These are phyloP conservation scores for Halophytophthora batemanensis DNA, from an alignment of 352 stramenopile species.

Conservation along the genomic window DNA sequence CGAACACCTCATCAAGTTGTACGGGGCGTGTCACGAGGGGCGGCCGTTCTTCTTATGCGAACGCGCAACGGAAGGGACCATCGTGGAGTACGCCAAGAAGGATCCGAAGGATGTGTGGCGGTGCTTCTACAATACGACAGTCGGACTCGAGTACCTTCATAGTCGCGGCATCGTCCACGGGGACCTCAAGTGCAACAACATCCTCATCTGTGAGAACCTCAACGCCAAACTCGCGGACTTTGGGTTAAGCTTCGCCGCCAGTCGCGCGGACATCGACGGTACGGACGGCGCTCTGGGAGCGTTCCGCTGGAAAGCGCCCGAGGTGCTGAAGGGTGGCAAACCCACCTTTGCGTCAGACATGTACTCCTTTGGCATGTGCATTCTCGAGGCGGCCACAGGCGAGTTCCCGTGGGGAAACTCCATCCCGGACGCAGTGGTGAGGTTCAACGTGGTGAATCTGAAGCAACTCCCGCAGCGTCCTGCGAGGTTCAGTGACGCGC, in stretches of 20 bases:
- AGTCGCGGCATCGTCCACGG: too few relatives aligned
- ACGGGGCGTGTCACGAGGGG: constrained; percentile 19
- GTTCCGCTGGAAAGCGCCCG: too few relatives aligned
- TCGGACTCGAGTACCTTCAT: too few relatives aligned
- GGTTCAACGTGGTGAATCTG: constrained; percentile 6
- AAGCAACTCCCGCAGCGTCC: constrained; percentile 17
- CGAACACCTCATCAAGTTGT: constrained; percentile 19
- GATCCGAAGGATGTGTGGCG: too few relatives aligned
- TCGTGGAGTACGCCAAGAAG: constrained; percentile 3
- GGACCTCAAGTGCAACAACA: too few relatives aligned
- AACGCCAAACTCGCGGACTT: too few relatives aligned
- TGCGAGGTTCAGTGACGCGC: constrained; percentile 15
- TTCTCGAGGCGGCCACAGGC: constrained; percentile 30
- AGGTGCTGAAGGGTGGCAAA: too few relatives aligned
- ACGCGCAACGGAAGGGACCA: not conserved
- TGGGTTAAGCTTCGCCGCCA: too few relatives aligned
- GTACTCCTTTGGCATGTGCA: constrained; percentile 39
- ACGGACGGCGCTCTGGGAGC: too few relatives aligned
- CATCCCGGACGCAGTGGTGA: constrained; percentile 9
- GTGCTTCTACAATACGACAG: too few relatives aligned
- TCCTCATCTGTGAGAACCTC: too few relatives aligned
- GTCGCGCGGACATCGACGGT: too few relatives aligned
- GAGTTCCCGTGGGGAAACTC: constrained; percentile 21
- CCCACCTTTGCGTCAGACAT: constrained; percentile 27
- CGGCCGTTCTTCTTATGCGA: constrained; percentile 15